Conservation (phyloP, 2,329 filamentous ascomycete species). For the Sporothrix brunneoviolacea region DNA sequence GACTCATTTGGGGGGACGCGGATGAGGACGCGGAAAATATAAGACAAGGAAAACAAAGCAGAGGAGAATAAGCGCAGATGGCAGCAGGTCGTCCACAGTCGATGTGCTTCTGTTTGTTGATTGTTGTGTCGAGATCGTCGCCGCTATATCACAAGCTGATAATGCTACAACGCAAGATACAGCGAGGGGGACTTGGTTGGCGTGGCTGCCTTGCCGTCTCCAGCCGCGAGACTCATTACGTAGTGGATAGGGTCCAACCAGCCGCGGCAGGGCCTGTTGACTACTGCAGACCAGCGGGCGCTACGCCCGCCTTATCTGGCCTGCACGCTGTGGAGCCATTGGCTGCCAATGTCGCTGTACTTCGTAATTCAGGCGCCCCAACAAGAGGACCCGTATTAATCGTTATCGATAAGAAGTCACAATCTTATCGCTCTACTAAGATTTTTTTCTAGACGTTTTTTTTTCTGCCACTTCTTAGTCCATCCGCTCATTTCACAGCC, state of each 20-base stretch:
- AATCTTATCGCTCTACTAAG: conserved; percentile 14
- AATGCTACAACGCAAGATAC: conserved; percentile 5
- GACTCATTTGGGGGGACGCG: conserved; percentile 28
- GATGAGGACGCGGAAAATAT: background rate
- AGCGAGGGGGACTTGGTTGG: background rate
- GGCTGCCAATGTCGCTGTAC: conserved; percentile 1
- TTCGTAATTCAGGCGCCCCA: background rate
- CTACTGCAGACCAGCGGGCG: background rate
- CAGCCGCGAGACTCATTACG: conserved; percentile 6
- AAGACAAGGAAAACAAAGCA: background rate
- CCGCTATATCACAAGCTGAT: conserved; percentile 1
- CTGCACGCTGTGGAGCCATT: conserved; percentile 9
- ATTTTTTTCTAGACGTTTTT: conserved; percentile 16
- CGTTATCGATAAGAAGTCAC: conserved; percentile 14
- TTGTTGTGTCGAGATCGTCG: conserved; percentile 5
- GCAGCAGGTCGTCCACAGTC: background rate
- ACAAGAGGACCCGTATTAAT: background rate
- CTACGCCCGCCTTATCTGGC: conserved; percentile 1
- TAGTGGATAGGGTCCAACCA: conserved; percentile 5
- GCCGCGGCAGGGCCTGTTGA: background rate
- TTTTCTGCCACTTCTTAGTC: conserved; percentile 5
- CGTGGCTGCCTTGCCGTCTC: conserved; percentile 11
- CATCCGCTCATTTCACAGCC: conserved; percentile 4
- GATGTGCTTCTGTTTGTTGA: background rate
- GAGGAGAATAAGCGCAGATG: background rate